phyloP scores from a whole-genome alignment of 2,329 filamentous ascomycete genomes.

The Penicillium sp. region DNA sequence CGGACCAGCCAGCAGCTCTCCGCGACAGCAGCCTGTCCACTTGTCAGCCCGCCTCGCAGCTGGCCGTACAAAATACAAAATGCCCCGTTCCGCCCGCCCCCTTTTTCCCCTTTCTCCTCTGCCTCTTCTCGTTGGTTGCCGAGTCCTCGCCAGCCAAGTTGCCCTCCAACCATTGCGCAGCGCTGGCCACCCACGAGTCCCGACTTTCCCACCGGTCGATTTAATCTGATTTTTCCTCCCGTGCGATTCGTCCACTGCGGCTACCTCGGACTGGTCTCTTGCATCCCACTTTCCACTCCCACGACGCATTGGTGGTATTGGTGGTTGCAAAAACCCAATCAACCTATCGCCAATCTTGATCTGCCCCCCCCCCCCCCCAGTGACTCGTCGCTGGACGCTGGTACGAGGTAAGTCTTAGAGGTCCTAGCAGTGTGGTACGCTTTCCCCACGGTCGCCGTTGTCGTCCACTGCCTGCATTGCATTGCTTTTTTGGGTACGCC shows the following conservation, averaged over 20 bases:
- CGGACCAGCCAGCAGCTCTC: conserved; percentile 10
- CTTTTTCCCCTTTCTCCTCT: conserved; percentile 32
- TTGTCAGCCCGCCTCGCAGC: conserved; percentile 19
- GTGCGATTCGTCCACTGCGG: background rate
- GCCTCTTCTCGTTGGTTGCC: conserved; percentile 39
- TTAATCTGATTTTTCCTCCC: background rate
- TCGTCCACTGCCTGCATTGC: background rate
- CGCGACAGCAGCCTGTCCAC: too few relatives aligned
- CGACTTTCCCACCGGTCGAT: conserved; percentile 2
- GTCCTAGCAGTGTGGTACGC: conserved; percentile 13
- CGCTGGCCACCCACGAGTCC: conserved; percentile 10
- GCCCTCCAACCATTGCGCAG: conserved; percentile 26
- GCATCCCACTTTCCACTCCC: background rate
- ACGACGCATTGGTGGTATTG: too few relatives aligned
- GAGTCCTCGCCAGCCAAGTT: conserved; percentile 24
- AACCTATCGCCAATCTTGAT: too few relatives aligned
- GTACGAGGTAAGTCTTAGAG: background rate
- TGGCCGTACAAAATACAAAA: conserved; percentile 28
- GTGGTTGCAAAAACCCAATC: too few relatives aligned
- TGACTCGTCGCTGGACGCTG: too few relatives aligned
- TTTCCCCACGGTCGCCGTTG: conserved; percentile 1
- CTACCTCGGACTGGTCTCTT: conserved; percentile 5
- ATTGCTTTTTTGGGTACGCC: too few relatives aligned
- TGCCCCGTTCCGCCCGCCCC: conserved; percentile 37
- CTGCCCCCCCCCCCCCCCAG: too few relatives aligned